phyloP scores from a whole-genome alignment of 2,329 filamentous ascomycete genomes.

The Nemania abortiva region DNA sequence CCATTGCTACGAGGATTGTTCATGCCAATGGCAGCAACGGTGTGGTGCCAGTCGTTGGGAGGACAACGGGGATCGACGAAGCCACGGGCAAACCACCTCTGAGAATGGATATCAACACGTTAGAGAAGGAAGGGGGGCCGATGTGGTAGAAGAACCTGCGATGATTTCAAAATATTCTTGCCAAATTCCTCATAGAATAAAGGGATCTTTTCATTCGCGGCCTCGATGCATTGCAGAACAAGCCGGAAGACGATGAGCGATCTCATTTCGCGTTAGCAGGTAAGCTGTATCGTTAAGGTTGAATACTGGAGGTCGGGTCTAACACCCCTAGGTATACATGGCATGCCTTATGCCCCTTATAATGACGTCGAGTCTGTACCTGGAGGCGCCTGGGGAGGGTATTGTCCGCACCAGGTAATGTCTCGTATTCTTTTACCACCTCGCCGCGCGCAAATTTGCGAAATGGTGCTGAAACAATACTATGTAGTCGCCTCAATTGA shows the following conservation, averaged over 20 bases:
- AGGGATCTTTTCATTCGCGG: slow-evolving; percentile 65
- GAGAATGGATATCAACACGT: slow-evolving; percentile 61
- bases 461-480: slow-evolving; percentile 26
- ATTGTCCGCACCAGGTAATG: slow-evolving; percentile 57
- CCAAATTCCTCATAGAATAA: slow-evolving; percentile 33
- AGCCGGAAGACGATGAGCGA: slow-evolving; percentile 55
- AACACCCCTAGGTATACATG: slow-evolving; percentile 46
- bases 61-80: slow-evolving; percentile 46
- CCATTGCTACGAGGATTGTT: slow-evolving; percentile 20
- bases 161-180: slow-evolving; percentile 12
- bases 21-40: slow-evolving; percentile 29
- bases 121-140: slow-evolving; percentile 52
- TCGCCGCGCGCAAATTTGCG: neutral
- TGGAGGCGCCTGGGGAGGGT: slow-evolving; percentile 43
- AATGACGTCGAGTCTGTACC: slow-evolving; percentile 54
- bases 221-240: slow-evolving; percentile 58
- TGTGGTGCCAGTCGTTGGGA: slow-evolving; percentile 43
- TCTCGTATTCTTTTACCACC: slow-evolving; percentile 11
- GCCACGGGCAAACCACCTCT: slow-evolving; percentile 57
- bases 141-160: slow-evolving; percentile 41
- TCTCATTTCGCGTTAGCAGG: slow-evolving; percentile 66
- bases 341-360: slow-evolving; percentile 57
- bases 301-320: neutral
- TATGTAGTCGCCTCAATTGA: slow-evolving; percentile 60
- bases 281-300: slow-evolving; percentile 42